Percentiles rank a stretch among this genome's conserved stretches.
Conservation (phyloP, 1,284 basidiomycete genomes). For the Coniophora puteana region DNA sequence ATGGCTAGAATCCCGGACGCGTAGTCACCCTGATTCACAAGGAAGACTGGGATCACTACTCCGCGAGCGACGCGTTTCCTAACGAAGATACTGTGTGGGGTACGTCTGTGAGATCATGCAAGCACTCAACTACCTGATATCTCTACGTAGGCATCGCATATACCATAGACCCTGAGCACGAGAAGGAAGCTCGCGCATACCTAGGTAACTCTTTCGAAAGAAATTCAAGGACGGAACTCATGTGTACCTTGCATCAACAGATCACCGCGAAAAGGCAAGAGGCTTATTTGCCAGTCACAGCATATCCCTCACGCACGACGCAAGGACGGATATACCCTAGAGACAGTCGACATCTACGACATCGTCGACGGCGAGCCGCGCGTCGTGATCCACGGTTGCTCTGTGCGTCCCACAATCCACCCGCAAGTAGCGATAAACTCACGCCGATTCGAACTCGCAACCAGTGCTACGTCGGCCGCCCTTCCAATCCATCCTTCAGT, state of each 20-base stretch:
- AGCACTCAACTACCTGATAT: not conserved
- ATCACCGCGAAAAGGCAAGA: constrained; percentile 77
- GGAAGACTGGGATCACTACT: constrained; percentile 77
- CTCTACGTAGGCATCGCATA: constrained; percentile 62
- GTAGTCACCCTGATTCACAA: constrained; percentile 87
- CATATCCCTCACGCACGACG: constrained; percentile 17
- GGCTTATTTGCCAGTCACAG: constrained; percentile 7
- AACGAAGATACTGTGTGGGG: constrained; percentile 85
- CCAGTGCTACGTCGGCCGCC: constrained; percentile 61
- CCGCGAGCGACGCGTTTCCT: constrained; percentile 69
- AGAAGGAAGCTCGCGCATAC: constrained; percentile 74
- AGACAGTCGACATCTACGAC: constrained; percentile 47
- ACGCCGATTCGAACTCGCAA: not conserved
- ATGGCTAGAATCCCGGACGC: constrained; percentile 67
- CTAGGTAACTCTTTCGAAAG: constrained; percentile 48
- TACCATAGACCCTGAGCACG: constrained; percentile 76
- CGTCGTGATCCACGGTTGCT: constrained; percentile 38
- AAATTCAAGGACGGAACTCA: not conserved
- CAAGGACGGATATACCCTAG: constrained; percentile 59
- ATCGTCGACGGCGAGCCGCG: constrained; percentile 42
- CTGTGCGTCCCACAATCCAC: not conserved
- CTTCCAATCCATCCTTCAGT: constrained; percentile 64
- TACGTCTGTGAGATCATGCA: constrained; percentile 20
- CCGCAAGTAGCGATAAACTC: not conserved
- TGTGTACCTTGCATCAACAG: constrained; percentile 29